Conservation (phyloP, 2,329 filamentous ascomycete species). For the Escovopsis sp. region DNA sequence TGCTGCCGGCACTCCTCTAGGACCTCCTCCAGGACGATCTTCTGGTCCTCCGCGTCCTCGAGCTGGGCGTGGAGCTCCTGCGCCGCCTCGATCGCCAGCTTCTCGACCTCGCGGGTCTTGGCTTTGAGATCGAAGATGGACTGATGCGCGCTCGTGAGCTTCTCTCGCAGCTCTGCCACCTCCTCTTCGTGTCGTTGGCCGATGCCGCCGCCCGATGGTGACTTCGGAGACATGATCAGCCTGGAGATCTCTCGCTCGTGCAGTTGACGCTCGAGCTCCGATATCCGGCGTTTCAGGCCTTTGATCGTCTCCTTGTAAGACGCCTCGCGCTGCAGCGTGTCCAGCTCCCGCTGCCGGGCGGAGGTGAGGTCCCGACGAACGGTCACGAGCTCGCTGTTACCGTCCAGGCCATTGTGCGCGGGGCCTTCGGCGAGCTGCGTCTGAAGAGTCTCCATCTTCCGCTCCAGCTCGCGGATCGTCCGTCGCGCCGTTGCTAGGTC, state of each 20-base stretch:
- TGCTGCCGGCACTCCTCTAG: constrained; percentile 39
- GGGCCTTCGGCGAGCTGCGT: constrained; percentile 21
- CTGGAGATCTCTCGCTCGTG: constrained; percentile 47
- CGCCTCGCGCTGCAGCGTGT: constrained; percentile 49
- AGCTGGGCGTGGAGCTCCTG: constrained; percentile 39
- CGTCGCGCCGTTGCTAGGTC: constrained; percentile 44
- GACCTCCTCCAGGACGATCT: constrained; percentile 40
- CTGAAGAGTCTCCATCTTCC: constrained; percentile 40
- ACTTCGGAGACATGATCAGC: constrained; percentile 27
- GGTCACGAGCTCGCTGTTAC: constrained; percentile 39
- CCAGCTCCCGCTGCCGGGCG: constrained; percentile 50
- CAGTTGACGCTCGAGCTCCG: constrained; percentile 50
- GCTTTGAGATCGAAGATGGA: constrained; percentile 38
- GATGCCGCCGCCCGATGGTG: constrained; percentile 16
- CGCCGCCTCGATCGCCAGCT: constrained; percentile 23
- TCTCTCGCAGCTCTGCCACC: constrained; percentile 40
- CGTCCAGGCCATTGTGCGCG: constrained; percentile 22
- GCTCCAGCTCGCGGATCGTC: constrained; percentile 50
- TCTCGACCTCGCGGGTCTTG: constrained; percentile 35
- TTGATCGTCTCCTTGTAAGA: constrained; percentile 47
- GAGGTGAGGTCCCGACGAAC: constrained; percentile 47
- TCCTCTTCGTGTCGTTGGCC: constrained; percentile 23
- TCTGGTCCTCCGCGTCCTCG: constrained; percentile 42
- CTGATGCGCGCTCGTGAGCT: constrained; percentile 45
- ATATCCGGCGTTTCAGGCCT: constrained; percentile 46